Percentiles rank a stretch among this genome's conserved stretches.
Evolutionary conservation across 2,329 filamentous ascomycete genomes (phyloP).

Genomic region (Rhytidhysteron rufulum): DNA sequence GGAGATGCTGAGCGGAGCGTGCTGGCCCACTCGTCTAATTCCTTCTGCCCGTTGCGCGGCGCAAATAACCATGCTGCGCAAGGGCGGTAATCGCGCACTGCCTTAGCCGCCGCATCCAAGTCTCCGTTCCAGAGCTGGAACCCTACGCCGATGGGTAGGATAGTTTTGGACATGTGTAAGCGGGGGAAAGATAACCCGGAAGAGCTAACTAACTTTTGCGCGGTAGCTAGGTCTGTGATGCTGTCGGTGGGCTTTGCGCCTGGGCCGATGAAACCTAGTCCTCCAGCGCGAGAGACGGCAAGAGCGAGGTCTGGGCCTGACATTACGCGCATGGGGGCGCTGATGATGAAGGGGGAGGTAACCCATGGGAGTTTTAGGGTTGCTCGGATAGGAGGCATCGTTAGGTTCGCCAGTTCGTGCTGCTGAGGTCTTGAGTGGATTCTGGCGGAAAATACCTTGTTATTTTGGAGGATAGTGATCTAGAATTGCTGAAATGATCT

Average conservation of each 20-base stretch:
- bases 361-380: slow-evolving; percentile 59
- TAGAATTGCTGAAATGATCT: no score
- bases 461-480: no score
- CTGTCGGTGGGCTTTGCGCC: slow-evolving; percentile 34
- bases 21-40: slow-evolving; percentile 32
- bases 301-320: slow-evolving; percentile 54
- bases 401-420: no score
- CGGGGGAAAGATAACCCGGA: slow-evolving; percentile 12
- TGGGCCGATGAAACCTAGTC: slow-evolving; percentile 43
- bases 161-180: slow-evolving; percentile 11
- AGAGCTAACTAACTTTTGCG: slow-evolving; percentile 25
- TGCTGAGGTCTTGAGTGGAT: no score
- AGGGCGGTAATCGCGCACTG: slow-evolving; percentile 53
- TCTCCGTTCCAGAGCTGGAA: slow-evolving; percentile 52
- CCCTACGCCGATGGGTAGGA: slow-evolving; percentile 55
- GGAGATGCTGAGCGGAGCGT: slow-evolving; percentile 31
- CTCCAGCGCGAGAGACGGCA: slow-evolving; percentile 54
- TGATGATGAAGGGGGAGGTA: slow-evolving; percentile 53
- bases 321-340: slow-evolving; percentile 66
- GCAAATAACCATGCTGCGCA: slow-evolving; percentile 66
- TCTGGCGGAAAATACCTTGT: no score
- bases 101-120: slow-evolving; percentile 45
- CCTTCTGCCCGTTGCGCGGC: slow-evolving; percentile 40
- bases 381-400: no score
- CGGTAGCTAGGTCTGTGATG: slow-evolving; percentile 23